Conservation (phyloP, 78 protist genomes). For the Protostelium mycophagum region DNA sequence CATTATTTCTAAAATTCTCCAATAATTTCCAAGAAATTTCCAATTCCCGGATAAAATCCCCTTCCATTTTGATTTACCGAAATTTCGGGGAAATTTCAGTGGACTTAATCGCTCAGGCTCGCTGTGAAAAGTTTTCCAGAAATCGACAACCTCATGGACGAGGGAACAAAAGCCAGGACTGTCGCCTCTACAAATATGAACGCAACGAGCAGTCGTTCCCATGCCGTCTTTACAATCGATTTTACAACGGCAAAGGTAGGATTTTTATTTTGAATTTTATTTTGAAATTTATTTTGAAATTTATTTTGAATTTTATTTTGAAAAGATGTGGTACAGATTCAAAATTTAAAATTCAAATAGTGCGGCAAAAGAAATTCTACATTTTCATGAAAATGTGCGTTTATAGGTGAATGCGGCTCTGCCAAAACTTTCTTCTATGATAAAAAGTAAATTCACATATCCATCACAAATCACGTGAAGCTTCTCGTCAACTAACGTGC, state of each 20-base stretch:
- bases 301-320: no score
- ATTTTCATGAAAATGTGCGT: no score
- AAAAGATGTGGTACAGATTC: no score
- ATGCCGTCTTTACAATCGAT: conserved; percentile 80
- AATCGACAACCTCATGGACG: conserved; percentile 55
- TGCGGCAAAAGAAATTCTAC: no score
- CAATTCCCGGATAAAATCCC: neutral
- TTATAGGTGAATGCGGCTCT: no score
- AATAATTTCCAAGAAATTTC: neutral
- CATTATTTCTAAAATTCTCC: no score
- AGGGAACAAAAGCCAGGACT: conserved; percentile 61
- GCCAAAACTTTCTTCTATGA: no score
- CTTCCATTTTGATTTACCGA: neutral
- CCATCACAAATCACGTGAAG: neutral
- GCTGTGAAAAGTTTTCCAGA: conserved; percentile 48
- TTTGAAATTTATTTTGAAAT: no score
- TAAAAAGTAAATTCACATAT: neutral
- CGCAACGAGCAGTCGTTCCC: conserved; percentile 77
- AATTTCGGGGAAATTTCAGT: neutral
- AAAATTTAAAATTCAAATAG: no score
- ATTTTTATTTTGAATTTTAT: neutral
- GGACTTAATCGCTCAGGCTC: neutral
- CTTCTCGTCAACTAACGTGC: no score
- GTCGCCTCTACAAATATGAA: conserved; percentile 88
- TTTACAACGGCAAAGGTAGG: conserved; percentile 30